Conservation (phyloP, 176 grass and related monocot species). For the Oryza meyeriana region DNA sequence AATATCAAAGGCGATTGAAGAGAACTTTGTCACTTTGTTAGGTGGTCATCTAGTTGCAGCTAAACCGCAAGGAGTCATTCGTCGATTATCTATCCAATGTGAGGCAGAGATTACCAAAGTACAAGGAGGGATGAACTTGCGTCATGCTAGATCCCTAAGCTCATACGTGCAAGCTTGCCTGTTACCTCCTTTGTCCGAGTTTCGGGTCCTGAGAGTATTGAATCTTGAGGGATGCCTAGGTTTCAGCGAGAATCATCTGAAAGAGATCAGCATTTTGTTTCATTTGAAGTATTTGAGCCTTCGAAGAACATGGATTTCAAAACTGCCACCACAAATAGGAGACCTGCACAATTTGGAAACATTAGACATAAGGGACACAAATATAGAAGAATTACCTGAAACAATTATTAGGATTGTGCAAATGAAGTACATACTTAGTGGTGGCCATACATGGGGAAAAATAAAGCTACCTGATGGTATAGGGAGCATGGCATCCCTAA, state of each 20-base stretch:
- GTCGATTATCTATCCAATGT: neutral
- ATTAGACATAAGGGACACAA: neutral
- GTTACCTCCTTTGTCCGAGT: neutral
- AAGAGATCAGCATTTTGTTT: neutral
- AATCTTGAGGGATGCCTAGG: neutral
- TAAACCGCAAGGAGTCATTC: neutral
- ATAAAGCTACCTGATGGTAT: slow-evolving; percentile 34
- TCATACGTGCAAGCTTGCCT: neutral
- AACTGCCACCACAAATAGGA: neutral
- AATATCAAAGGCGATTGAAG: no score
- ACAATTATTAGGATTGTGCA: neutral
- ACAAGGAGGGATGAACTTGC: neutral
- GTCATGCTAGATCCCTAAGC: neutral
- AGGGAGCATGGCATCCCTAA: slow-evolving; percentile 23
- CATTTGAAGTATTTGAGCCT: neutral
- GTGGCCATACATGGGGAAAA: slow-evolving; percentile 33
- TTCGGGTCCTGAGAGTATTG: neutral
- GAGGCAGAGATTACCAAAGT: neutral
- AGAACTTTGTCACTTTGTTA: neutral
- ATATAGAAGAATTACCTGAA: neutral
- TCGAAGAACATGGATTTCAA: neutral
- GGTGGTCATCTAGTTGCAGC: neutral
- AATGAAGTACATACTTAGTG: slow-evolving; percentile 13
- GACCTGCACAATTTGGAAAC: neutral
- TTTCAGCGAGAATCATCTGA: neutral